phyloP scores from a whole-genome alignment of 768 basidiomycete genomes.

The Lactifluus hygrophoroides region DNA sequence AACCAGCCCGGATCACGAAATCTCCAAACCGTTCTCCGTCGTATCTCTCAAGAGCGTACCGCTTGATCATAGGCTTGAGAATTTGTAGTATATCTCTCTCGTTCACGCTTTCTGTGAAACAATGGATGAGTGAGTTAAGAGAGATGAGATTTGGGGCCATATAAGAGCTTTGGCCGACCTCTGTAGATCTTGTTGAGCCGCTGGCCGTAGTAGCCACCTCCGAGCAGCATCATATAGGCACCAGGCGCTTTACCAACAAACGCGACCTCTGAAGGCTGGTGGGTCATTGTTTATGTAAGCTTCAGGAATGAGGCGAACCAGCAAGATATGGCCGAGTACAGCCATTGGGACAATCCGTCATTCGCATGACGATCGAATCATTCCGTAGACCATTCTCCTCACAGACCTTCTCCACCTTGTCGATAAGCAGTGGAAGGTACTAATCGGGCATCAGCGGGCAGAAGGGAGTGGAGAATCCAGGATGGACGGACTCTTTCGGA shows the following conservation, averaged over 20 bases:
- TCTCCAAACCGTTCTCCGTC: slow-evolving; percentile 94
- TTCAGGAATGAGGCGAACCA: slow-evolving; percentile 35
- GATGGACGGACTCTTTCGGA: slow-evolving; percentile 51
- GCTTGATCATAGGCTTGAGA: slow-evolving; percentile 87
- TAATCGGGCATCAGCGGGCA: slow-evolving; percentile 24
- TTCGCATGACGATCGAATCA: slow-evolving; percentile 95
- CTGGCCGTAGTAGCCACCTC: slow-evolving; percentile 92
- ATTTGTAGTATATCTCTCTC: slow-evolving; percentile 90
- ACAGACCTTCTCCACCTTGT: slow-evolving; percentile 91
- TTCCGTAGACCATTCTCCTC: slow-evolving; percentile 90
- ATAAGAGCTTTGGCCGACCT: slow-evolving; percentile 34
- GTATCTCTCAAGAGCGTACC: slow-evolving; percentile 77
- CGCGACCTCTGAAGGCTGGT: slow-evolving; percentile 60
- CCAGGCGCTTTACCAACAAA: slow-evolving; percentile 96
- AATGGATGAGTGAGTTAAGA: not conserved
- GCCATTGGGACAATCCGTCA: slow-evolving; percentile 96
- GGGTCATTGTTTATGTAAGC: not conserved
- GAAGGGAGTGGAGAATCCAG: not conserved
- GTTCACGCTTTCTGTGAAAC: slow-evolving; percentile 66
- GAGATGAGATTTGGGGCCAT: not conserved
- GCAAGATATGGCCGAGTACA: slow-evolving; percentile 92
- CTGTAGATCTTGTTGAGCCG: slow-evolving; percentile 94
- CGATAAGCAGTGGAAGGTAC: slow-evolving; percentile 88
- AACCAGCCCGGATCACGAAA: slow-evolving; percentile 86
- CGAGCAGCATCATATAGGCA: slow-evolving; percentile 88